Evolutionary conservation across 768 basidiomycete genomes (phyloP), one percentile per base, ranked within the genome.

Genomic region (Tephrocybe sp.): DNA sequence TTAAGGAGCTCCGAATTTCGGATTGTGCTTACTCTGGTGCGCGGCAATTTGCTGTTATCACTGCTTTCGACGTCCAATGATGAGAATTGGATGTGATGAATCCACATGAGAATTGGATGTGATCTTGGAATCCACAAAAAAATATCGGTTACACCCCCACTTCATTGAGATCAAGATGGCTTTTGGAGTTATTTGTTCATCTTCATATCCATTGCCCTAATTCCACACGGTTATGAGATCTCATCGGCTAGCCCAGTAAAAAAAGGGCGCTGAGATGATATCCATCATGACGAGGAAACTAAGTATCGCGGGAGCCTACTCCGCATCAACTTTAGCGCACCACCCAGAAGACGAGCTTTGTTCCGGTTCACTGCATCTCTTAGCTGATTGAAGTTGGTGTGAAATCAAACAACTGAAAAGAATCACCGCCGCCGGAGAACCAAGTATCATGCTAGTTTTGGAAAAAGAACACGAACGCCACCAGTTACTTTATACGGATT

Each of bases 51-150:
- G 38, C 21, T 17, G 18, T 48, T 41, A n/a, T 9, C 36, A 26
- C 38, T 47, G 25, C 23, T 4, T 12, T 45, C 24, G 43, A 30
- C 28, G n/a, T n/a, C n/a, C n/a, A n/a, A n/a, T n/a, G n/a, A n/a
- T n/a, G n/a, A n/a, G n/a, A n/a, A n/a, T n/a, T n/a, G n/a, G n/a
- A n/a, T n/a, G n/a, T n/a, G n/a, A n/a, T 36, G 8, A 36, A 15
- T 11, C 4, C 9, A 36, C n/a, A 15, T 4, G 34, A 11, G 34
- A 36, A 11, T 21, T 20, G 18, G 20, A 43, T 30, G 36, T 17
- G 14, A 15, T 50, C 45, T 45, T 45, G 15, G 51, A 49, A 47
- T 28, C 46, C 26, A 50, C 50, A 36, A 52, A 36, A 45, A 43
- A 39, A 41, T 18, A n/a, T 41, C 26, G 30, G 5, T 26, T 34